Base-by-base conservation (phyloP, 2,329 filamentous ascomycete genomes). In the Trichoderma koningii region DNA sequence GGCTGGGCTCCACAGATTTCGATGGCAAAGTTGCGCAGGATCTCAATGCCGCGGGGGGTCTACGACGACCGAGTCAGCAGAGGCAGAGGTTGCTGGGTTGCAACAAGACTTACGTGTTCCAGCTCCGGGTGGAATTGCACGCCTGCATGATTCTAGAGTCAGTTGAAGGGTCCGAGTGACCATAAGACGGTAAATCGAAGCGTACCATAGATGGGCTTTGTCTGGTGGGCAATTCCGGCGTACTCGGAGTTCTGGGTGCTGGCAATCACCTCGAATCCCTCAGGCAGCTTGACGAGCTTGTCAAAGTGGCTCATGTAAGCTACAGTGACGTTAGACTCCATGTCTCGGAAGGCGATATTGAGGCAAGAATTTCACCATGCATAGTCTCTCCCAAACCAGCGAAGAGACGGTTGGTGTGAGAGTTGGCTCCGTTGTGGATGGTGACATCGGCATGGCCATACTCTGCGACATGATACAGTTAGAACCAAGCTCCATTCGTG, bases 61-160 rank as follows among this genome's bases (percentile, higher is more conserved):
- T 62, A 41, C 42, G 21, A 90, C 93, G 73, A 92, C 87, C 15
- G 85, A 88, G 64, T 53, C 30, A 67, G 63, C 55, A 53, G 55
- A 47, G 41, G 38, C 65, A 50, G 30, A 64, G 30, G 41, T 34
- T 55, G 21, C n/a, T 26, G 10, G 23, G 21, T 34, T 7, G 30
- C 34, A 28, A 12, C 12, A 17, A 34, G 42, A 67, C 53, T 26
- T 71, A 74, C 71, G 60, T 76, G 67, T 66, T 70, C 69, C 41
- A 97, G 85, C 76, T 97, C 93, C 1, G 93, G 93, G 76, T 97
- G 93, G 76, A 97, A 94, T 74, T 97, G 93, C 53, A 97, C 85
- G 63, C 90, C 79, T 76, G 56, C 66, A 19, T 56, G 41, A 26
- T 45, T 26, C 53, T 19, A 69, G 28, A 70, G 66, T 38, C 51